phyloP scores from a whole-genome alignment of 371 early-diverging fungal genomes.

The Phascolomyces articulosus region DNA sequence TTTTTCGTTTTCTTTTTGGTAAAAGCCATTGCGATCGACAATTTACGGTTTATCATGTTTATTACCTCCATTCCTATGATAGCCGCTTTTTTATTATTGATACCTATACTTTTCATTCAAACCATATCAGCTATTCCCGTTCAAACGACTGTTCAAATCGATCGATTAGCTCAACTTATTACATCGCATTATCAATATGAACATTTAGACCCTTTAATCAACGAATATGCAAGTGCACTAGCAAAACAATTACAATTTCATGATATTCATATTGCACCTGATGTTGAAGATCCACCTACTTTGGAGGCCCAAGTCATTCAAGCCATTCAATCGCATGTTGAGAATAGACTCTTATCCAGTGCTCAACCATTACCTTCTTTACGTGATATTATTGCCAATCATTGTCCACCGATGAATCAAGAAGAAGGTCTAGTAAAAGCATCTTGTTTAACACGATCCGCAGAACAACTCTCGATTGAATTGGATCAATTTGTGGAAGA shows the following conservation, averaged over 20 bases:
- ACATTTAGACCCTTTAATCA: not conserved
- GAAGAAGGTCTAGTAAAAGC: not conserved
- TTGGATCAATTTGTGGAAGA: not conserved
- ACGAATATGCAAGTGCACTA: not conserved
- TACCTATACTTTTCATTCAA: not conserved
- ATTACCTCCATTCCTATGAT: not conserved
- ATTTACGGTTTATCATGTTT: no score
- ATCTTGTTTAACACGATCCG: not conserved
- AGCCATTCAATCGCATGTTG: not conserved
- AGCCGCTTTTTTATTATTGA: not conserved
- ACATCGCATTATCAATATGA: conserved; percentile 3
- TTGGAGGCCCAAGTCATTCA: not conserved
- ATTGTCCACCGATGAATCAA: not conserved
- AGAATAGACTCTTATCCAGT: not conserved
- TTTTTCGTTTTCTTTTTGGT: no score
- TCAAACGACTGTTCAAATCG: not conserved
- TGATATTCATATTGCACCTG: not conserved
- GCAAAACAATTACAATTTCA: not conserved
- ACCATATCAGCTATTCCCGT: not conserved
- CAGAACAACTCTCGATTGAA: not conserved
- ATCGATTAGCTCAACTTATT: conserved; percentile 1
- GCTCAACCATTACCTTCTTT: not conserved
- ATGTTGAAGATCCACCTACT: conserved; percentile 1
- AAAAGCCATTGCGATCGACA: no score
- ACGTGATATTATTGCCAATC: not conserved